A percentile compares a stretch with the other conserved stretches of the same genome.
phyloP scores from a whole-genome alignment of 306 rosid genomes.

The Erythrophleum fordii region DNA sequence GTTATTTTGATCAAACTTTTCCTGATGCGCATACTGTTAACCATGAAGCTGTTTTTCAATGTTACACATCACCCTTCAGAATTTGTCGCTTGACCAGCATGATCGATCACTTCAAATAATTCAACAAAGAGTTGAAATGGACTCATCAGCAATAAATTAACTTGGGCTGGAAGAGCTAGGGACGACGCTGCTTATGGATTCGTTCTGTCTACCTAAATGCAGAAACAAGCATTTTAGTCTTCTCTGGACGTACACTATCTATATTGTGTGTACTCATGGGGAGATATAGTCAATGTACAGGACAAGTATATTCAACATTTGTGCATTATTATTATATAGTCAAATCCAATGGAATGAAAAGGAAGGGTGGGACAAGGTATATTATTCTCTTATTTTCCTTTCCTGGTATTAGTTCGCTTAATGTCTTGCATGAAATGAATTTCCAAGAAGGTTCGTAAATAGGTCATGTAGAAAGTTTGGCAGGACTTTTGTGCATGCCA shows the following conservation, averaged over 20 bases:
- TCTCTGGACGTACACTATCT: not conserved
- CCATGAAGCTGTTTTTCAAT: constrained; percentile 31
- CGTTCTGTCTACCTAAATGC: not conserved
- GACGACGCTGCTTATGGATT: constrained; percentile 1
- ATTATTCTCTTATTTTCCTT: constrained; percentile 1
- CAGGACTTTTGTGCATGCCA: constrained; percentile 41
- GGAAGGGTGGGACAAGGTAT: constrained; percentile 36
- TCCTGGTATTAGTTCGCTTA: not conserved
- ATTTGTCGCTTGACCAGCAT: constrained; percentile 33
- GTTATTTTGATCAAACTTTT: constrained; percentile 14
- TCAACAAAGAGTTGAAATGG: constrained; percentile 46
- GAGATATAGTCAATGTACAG: constrained; percentile 39
- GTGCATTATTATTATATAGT: not conserved
- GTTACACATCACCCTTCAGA: constrained; percentile 31
- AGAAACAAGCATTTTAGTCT: constrained; percentile 29
- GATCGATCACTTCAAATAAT: constrained; percentile 35
- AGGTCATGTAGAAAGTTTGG: constrained; percentile 18
- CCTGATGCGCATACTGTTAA: constrained; percentile 41
- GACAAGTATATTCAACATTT: constrained; percentile 37
- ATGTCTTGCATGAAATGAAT: constrained; percentile 19
- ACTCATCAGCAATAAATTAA: constrained; percentile 37
- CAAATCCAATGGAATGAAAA: constrained; percentile 7
- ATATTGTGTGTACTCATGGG: constrained; percentile 7
- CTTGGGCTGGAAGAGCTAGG: constrained; percentile 3
- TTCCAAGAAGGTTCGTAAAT: constrained; percentile 31